Evolutionary conservation across 139 green algal species (phyloP), one percentile per base, ranked within the genome.

Genomic region (Chlorella sp.): DNA sequence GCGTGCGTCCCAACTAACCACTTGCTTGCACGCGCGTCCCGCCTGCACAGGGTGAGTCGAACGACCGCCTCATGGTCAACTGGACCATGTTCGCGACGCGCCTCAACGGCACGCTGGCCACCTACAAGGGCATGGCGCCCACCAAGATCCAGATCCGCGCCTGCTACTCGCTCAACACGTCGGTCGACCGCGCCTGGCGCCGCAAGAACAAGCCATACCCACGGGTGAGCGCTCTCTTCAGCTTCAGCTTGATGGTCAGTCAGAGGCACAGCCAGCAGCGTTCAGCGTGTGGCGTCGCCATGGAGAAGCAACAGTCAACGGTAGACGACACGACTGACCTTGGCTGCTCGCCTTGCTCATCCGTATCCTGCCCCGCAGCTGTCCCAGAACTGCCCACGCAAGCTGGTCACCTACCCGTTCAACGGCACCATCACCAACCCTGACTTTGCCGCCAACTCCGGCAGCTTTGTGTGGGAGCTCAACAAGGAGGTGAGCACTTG

Each of bases 191-290:
- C 31, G 64, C 70, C 31, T 81, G 76, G 76, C 35, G 76, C 27
- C 77, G 74, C 65, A 81, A 81, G 76, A 81, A 81, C 71, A 63
- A 72, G 55, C 63, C 55, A 17, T 81, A 72, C 55, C 76, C 76
- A 36, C 33, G 55, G 51, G 76, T 81, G 60, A 74, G 75, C 31
- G n/a, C n/a, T n/a, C n/a, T n/a, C n/a, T n/a, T n/a, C n/a, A n/a
- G n/a, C n/a, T n/a, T n/a, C n/a, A n/a, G n/a, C n/a, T n/a, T n/a
- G n/a, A n/a, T n/a, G n/a, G n/a, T n/a, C n/a, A n/a, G n/a, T n/a
- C n/a, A n/a, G n/a, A n/a, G n/a, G n/a, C n/a, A n/a, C n/a, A n/a
- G n/a, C n/a, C n/a, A n/a, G n/a, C n/a, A n/a, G n/a, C n/a, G n/a
- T n/a, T n/a, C n/a, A n/a, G n/a, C n/a, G n/a, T n/a, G n/a, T n/a